Conservation (phyloP, 1,284 basidiomycete genomes). For the Leccinum subrobustum region DNA sequence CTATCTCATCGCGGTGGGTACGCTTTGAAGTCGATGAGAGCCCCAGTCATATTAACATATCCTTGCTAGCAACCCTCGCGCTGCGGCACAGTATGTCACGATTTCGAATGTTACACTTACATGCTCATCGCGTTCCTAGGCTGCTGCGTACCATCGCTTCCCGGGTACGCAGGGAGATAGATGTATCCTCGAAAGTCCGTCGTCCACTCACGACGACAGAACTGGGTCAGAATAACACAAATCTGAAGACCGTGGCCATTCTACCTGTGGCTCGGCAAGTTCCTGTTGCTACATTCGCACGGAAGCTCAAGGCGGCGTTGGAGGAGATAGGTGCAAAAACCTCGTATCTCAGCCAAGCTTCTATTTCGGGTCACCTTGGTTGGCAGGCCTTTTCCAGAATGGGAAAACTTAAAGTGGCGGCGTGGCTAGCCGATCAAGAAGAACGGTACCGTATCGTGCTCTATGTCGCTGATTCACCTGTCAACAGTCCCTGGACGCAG, state of each 20-base stretch:
- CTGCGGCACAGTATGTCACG: conserved; percentile 81
- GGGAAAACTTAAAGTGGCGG: conserved; percentile 91
- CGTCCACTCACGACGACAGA: conserved; percentile 50
- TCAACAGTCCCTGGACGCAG: conserved; percentile 94
- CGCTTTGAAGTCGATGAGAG: background rate
- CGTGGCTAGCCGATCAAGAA: conserved; percentile 94
- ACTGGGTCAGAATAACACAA: conserved; percentile 79
- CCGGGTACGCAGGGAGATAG: conserved; percentile 83
- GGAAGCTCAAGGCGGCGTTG: conserved; percentile 83
- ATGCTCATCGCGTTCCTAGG: conserved; percentile 36
- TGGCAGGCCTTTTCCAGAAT: conserved; percentile 91
- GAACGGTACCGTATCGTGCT: conserved; percentile 89
- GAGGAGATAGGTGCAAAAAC: conserved; percentile 87
- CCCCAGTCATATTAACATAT: conserved; percentile 1
- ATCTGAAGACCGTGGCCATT: conserved; percentile 91
- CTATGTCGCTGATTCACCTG: conserved; percentile 92
- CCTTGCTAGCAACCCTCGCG: conserved; percentile 79
- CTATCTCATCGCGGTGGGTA: conserved; percentile 79
- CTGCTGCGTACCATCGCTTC: conserved; percentile 91
- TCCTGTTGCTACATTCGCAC: conserved; percentile 85
- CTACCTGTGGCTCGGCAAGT: conserved; percentile 80
- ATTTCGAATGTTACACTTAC: background rate
- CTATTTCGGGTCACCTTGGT: conserved; percentile 86
- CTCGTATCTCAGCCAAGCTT: conserved; percentile 88
- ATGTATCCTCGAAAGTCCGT: conserved; percentile 50